phyloP scores from a whole-genome alignment of 208 protist genomes.

The Leishmania turanica region DNA sequence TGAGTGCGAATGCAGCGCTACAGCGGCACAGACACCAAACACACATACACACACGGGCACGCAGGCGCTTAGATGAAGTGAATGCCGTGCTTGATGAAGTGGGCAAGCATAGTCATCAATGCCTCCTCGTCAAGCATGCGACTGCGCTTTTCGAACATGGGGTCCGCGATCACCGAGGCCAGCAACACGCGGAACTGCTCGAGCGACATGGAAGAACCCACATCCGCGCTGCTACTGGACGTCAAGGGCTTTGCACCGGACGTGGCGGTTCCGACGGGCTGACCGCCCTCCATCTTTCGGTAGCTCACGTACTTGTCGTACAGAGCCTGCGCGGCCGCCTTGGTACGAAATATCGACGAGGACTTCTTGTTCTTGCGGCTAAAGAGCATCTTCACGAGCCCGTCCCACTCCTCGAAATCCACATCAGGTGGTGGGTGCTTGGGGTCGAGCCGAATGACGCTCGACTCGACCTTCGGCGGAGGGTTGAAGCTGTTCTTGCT shows the following conservation, averaged over 20 bases:
- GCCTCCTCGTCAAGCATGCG: slow-evolving; percentile 78
- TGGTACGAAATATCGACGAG: slow-evolving; percentile 95
- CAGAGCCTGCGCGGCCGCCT: slow-evolving; percentile 67
- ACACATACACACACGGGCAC: neutral
- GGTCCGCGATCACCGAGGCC: slow-evolving; percentile 68
- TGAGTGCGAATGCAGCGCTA: neutral
- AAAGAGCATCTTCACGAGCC: slow-evolving; percentile 98
- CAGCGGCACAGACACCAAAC: neutral
- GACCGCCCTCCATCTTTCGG: slow-evolving; percentile 78
- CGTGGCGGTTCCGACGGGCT: slow-evolving; percentile 9
- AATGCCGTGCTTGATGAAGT: slow-evolving; percentile 83
- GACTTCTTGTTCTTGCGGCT: slow-evolving; percentile 99
- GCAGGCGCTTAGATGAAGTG: slow-evolving; percentile 63
- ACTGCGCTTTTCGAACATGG: slow-evolving; percentile 78
- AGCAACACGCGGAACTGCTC: slow-evolving; percentile 77
- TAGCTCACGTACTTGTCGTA: slow-evolving; percentile 89
- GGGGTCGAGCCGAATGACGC: slow-evolving; percentile 98
- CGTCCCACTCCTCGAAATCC: slow-evolving; percentile 99
- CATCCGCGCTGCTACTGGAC: neutral
- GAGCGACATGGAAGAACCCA: slow-evolving; percentile 24
- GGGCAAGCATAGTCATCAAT: slow-evolving; percentile 79
- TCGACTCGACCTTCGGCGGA: slow-evolving; percentile 99
- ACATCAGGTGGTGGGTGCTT: slow-evolving; percentile 96
- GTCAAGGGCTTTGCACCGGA: slow-evolving; percentile 1
- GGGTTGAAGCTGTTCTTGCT: slow-evolving; percentile 99